Evolutionary conservation across 306 rosid species (phyloP), one percentile per base, ranked within the genome.

Genomic region (Pyrus betulifolia): DNA sequence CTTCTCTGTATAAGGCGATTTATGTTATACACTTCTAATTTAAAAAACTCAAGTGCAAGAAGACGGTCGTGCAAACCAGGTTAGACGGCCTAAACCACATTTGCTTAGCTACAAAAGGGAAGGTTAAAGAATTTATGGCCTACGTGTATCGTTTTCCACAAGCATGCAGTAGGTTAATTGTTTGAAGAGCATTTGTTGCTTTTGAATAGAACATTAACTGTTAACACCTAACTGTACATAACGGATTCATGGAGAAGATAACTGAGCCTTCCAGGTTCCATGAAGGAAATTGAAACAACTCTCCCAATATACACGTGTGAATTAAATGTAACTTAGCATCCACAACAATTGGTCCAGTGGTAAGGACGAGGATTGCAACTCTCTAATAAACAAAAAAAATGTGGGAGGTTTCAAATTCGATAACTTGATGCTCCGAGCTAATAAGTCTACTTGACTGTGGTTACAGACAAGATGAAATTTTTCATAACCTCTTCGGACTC

Each of bases 351-450:
- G 35, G 35, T 5, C 6, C 0, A 33, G 5, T 33, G 1, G 35
- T 33, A 5, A 33, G 35, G 35, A 5, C 6, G 6, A 4, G 35
- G 5, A 33, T 0, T 33, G 35, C 6, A 0, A 0, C 1, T 33
- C 35, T 5, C 35, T 4, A 33, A 33, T 33, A 5, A 33, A 33
- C 1, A 33, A 33, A 33, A 4, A 33, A 33, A 33, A 33, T 33
- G 0, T 5, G 6, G 6, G 1, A 33, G 1, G 35, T 33, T 1
- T 0, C 6, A 1, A 0, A 0, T 33, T 33, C 6, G 1, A 33
- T 30, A 35, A 5, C 1, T 2, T 2, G 2, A 33, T 33, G 2
- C 1, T 33, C 1, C 6, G 0, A 33, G 35, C 0, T 33, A 6
- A 2, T 35, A 8, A 35, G 38, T 35, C 0, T 6, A 8, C 38